Evolutionary conservation across 176 grass and related monocot genomes (phyloP).

Genomic region (Puya raimondii): DNA sequence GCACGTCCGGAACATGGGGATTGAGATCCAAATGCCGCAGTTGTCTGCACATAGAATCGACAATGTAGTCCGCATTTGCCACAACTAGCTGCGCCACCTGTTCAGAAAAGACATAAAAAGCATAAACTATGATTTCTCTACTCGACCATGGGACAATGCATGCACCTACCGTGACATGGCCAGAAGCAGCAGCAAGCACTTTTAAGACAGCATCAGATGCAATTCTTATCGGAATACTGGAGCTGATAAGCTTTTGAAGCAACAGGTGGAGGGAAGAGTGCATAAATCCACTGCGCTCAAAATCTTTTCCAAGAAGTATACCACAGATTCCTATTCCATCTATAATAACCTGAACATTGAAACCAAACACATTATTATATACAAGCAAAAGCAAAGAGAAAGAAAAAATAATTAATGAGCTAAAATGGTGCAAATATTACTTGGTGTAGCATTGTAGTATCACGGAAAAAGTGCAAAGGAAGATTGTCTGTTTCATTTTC

Average conservation of each 20-base stretch:
- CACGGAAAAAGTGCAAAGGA: constrained; percentile 63
- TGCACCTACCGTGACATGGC: constrained; percentile 58
- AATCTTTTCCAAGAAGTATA: constrained; percentile 71
- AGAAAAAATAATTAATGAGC: constrained; percentile 17
- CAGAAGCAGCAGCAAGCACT: constrained; percentile 53
- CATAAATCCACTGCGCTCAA: constrained; percentile 79
- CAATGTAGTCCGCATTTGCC: constrained; percentile 83
- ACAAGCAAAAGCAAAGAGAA: constrained; percentile 23
- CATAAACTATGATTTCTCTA: constrained; percentile 6
- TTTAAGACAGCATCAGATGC: constrained; percentile 71
- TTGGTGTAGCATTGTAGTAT: constrained; percentile 63
- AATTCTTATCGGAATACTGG: constrained; percentile 68
- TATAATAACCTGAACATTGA: constrained; percentile 60
- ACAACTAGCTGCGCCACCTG: constrained; percentile 84
- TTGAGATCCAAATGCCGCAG: constrained; percentile 79
- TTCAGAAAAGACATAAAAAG: constrained; percentile 15
- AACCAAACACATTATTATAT: constrained; percentile 18
- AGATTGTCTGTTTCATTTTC: constrained; percentile 36
- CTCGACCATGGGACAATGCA: constrained; percentile 14
- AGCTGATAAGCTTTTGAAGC: constrained; percentile 71
- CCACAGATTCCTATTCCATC: constrained; percentile 89
- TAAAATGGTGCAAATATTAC: constrained; percentile 33
- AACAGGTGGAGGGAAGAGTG: constrained; percentile 89
- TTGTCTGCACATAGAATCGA: constrained; percentile 81
- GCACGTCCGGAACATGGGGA: constrained; percentile 78